Base-by-base conservation (phyloP, 768 basidiomycete species). In the Phanerochaete sordida region DNA sequence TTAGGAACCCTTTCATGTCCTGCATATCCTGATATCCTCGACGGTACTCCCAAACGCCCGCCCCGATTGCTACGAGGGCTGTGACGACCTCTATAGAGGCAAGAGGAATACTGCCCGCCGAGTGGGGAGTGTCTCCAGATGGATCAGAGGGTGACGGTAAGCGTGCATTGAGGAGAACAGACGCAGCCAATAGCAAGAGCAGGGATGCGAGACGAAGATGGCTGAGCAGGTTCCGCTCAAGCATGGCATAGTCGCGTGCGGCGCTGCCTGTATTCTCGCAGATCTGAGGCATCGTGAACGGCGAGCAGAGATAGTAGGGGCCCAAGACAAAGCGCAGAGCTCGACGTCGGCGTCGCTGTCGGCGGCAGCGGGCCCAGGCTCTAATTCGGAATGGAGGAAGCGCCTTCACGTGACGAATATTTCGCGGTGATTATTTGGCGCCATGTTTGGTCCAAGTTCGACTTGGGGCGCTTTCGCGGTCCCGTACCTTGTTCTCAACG, bases 181-280 rank as follows among this genome's bases (percentile, higher is more conserved):
- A 88, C 28, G 85, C 81, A 1, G 84, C 83, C 2, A 90, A 71
- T 1, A 91, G 74, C 8, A 82, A 80, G 28, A 91, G 75, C 24
- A 91, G 73, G 11, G 89, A 74, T 5, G 83, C 85, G 27, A 91
- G 78, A 65, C 84, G 88, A 57, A 88, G 61, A 67, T 91, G 85
- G 0, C 88, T 80, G 31, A 91, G 76, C 52, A 89, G 74, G 65
- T 91, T 91, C 54, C 90, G 79, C 70, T 91, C 90, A 15, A 91
- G 79, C 88, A 91, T 89, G 71, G 83, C 86, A 62, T 83, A 89
- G 69, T 91, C 90, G 66, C 88, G 78, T n/a, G 87, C 86, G 6
- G 76, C 76, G 64, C 88, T 74, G 31, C 68, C 69, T 7, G 57
- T 58, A 51, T 68, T 71, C 28, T 66, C 46, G 28, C 57, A 48